phyloP scores from a whole-genome alignment of 1,284 basidiomycete genomes.

The Vanrija humicola region DNA sequence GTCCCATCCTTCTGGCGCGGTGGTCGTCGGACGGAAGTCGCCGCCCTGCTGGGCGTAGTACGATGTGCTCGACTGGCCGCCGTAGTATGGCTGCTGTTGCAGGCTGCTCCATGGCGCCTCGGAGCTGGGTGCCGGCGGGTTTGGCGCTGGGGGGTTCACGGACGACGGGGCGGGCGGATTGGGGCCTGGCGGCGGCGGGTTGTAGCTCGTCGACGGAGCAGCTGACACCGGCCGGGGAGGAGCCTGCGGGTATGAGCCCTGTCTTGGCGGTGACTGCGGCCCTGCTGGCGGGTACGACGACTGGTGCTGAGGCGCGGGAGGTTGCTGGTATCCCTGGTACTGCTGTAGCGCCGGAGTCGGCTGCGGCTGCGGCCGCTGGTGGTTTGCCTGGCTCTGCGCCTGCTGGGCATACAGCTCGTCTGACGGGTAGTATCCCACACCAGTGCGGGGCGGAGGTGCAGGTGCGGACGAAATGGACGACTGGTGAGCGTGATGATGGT shows the following conservation, averaged over 20 bases:
- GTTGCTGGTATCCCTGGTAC: neutral
- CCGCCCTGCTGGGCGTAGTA: constrained; percentile 6
- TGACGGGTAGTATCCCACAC: constrained; percentile 41
- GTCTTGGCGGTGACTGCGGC: neutral
- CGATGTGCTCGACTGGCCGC: constrained; percentile 6
- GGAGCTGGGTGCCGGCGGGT: neutral
- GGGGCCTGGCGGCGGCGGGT: neutral
- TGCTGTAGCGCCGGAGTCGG: neutral
- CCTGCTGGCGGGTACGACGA: neutral
- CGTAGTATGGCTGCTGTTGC: constrained; percentile 4
- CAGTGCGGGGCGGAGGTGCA: constrained; percentile 14
- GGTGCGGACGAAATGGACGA: constrained; percentile 6
- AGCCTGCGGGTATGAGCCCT: neutral
- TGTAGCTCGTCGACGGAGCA: neutral
- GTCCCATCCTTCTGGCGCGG: constrained; percentile 3
- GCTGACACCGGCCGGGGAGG: neutral
- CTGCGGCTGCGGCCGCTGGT: neutral
- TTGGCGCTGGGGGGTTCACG: no score
- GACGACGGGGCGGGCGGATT: neutral
- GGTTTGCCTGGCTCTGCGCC: constrained; percentile 10
- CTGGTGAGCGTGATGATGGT: neutral
- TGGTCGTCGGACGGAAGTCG: constrained; percentile 5
- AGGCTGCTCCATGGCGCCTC: neutral
- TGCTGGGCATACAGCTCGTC: constrained; percentile 40
- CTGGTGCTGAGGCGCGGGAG: neutral